phyloP scores from a whole-genome alignment of 495 filamentous ascomycete species.

The Aspergillus bridgeri region DNA sequence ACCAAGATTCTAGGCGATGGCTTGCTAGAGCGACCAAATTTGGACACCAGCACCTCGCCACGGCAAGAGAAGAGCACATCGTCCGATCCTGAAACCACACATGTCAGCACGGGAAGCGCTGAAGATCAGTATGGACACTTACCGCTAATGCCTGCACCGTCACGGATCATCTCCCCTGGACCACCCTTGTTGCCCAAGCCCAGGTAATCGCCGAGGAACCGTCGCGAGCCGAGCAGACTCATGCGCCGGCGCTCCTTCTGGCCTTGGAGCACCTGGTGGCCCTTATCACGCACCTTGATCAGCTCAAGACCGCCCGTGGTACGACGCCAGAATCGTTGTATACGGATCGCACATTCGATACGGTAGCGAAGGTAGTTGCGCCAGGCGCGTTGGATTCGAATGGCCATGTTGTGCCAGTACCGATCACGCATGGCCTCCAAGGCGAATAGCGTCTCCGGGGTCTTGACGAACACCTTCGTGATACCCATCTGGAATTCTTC shows the following conservation, averaged over 20 bases:
- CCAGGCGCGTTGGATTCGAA: slow-evolving; percentile 96
- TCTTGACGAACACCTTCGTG: slow-evolving; percentile 97
- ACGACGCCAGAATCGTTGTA: slow-evolving; percentile 93
- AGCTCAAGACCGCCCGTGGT: slow-evolving; percentile 84
- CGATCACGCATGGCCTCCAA: slow-evolving; percentile 96
- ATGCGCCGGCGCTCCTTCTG: slow-evolving; percentile 89
- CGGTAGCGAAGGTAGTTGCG: slow-evolving; percentile 91
- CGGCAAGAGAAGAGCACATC: slow-evolving; percentile 83
- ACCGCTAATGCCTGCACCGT: slow-evolving; percentile 59
- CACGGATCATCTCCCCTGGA: slow-evolving; percentile 76
- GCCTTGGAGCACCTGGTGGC: slow-evolving; percentile 76
- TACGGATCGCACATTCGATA: slow-evolving; percentile 86
- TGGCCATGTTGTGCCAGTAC: slow-evolving; percentile 99
- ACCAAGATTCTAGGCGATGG: slow-evolving; percentile 80
- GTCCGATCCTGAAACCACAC: slow-evolving; percentile 53
- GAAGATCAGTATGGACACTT: slow-evolving; percentile 17
- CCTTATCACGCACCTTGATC: slow-evolving; percentile 81
- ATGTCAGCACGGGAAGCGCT: not conserved
- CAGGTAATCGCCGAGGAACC: slow-evolving; percentile 95
- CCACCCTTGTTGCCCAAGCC: slow-evolving; percentile 78
- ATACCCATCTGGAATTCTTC: slow-evolving; percentile 98
- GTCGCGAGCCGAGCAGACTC: slow-evolving; percentile 82
- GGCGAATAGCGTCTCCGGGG: slow-evolving; percentile 94
- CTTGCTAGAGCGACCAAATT: slow-evolving; percentile 94
- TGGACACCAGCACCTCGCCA: slow-evolving; percentile 81